phyloP scores from a whole-genome alignment of 2,329 filamentous ascomycete genomes.

The Ophiostoma ulmi region DNA sequence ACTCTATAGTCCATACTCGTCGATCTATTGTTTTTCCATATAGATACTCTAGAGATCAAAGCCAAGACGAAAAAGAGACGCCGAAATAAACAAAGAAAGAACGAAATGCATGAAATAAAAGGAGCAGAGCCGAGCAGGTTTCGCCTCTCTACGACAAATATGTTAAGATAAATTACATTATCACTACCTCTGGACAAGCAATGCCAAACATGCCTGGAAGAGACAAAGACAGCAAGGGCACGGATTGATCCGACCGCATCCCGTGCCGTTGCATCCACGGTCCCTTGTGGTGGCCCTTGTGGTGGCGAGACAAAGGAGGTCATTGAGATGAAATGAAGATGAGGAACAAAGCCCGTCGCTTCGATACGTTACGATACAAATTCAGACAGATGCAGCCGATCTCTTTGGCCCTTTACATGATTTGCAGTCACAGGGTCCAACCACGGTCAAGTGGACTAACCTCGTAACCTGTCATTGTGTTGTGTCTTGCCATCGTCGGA shows the following conservation, averaged over 20 bases:
- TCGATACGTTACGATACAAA: not conserved
- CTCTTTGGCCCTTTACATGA: not conserved
- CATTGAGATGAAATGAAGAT: not conserved
- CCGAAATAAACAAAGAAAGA: not conserved
- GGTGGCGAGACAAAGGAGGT: not conserved
- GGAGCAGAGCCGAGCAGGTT: not conserved
- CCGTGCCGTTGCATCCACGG: constrained; percentile 4
- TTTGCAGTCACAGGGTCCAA: not conserved
- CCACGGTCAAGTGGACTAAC: not conserved
- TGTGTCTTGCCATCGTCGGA: not conserved
- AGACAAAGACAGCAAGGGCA: constrained; percentile 3
- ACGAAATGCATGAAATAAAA: not conserved
- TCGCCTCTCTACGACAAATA: too few species aligned
- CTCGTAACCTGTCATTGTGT: not conserved
- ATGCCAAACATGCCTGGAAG: not conserved
- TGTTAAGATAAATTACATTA: not conserved
- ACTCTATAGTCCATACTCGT: too few species aligned
- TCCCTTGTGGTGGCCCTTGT: not conserved
- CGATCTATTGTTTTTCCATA: too few species aligned
- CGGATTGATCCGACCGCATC: constrained; percentile 8
- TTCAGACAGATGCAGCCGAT: not conserved
- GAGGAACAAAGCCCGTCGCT: not conserved
- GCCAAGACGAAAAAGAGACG: too few species aligned
- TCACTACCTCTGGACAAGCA: not conserved
- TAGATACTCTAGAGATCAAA: too few species aligned